Evolutionary conservation across 1,284 basidiomycete genomes (phyloP).

Genomic region (Stygiomarasmius scandens): DNA sequence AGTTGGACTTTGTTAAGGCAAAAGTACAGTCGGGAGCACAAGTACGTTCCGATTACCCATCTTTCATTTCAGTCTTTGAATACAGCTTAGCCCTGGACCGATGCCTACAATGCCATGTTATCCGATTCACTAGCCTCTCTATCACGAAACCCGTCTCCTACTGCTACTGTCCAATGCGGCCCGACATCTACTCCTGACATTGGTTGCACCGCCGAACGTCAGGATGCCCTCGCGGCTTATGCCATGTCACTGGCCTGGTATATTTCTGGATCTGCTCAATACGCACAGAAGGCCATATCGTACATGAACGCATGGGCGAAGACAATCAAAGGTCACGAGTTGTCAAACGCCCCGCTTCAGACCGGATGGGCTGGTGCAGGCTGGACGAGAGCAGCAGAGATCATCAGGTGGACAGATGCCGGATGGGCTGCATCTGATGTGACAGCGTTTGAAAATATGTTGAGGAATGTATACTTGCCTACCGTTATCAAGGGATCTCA

Average conservation of each 20-base stretch:
- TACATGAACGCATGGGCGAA: slow-evolving; percentile 16
- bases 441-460: slow-evolving; percentile 9
- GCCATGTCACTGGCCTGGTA: slow-evolving; percentile 10
- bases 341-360: slow-evolving; percentile 13
- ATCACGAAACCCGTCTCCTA: slow-evolving; percentile 6
- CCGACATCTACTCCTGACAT: slow-evolving; percentile 9
- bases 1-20: slow-evolving; percentile 12
- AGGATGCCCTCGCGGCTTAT: slow-evolving; percentile 12
- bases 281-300: slow-evolving; percentile 10
- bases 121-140: slow-evolving; percentile 5
- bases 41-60: not conserved
- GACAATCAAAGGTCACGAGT: slow-evolving; percentile 8
- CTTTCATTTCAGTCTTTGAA: not conserved
- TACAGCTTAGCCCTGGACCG: slow-evolving; percentile 6
- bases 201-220: slow-evolving; percentile 9
- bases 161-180: slow-evolving; percentile 10
- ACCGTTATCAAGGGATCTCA: slow-evolving; percentile 6
- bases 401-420: slow-evolving; percentile 8
- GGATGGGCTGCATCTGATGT: slow-evolving; percentile 9
- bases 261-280: slow-evolving; percentile 4
- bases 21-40: slow-evolving; percentile 8
- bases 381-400: slow-evolving; percentile 12
- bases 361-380: slow-evolving; percentile 11
- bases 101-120: slow-evolving; percentile 10
- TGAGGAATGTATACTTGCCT: slow-evolving; percentile 12